Evolutionary conservation across 768 basidiomycete species (phyloP), one percentile per base, ranked within the genome.

Genomic region (Mycena olivaceomarginata): DNA sequence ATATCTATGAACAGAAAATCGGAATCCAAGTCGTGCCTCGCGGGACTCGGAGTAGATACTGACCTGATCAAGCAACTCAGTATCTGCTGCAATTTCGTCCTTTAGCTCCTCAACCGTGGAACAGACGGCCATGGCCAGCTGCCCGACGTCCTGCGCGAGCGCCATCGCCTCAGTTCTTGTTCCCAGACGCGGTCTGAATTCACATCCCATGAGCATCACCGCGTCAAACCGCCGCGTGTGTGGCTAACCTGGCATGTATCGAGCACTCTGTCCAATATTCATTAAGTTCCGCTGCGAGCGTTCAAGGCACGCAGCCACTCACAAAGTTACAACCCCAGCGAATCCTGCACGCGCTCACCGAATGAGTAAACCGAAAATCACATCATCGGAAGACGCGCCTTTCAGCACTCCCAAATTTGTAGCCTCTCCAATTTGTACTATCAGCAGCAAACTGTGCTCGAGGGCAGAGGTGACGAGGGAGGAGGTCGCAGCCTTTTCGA

Each of bases 171-270:
- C 79, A 8, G n/a, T 53, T 39, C 62, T 76, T 75, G 67, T 80
- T 80, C 41, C 67, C 70, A 18, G 75, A 67, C 45, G 79, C 77
- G 31, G 67, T 76, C 79, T 80, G 37, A n/a, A 65, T 16, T 46
- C 8, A 45, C 6, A 56, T 40, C 13, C 5, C 0, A 66, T 37
- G 18, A 63, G 60, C 8, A 41, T 60, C 11, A 60, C 15, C 22
- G 8, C 41, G 63, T 12, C 41, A 22, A n/a, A n/a, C 15, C 56
- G 60, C n/a, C n/a, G 31, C 31, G 31, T 31, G 31, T 39, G 56
- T 46, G 66, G 13, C 67, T 67, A 56, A 77, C 78, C 75, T 79
- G 75, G 70, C 75, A 77, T 71, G 75, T 79, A 15, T 79, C 64
- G 65, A 79, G 72, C 37, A 77, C 64, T 43, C 78, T 79, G 22